A percentile compares a stretch with the other conserved stretches of the same genome.
Conservation (phyloP, 352 stramenopile species). For the Phytopythium mirpurense region DNA sequence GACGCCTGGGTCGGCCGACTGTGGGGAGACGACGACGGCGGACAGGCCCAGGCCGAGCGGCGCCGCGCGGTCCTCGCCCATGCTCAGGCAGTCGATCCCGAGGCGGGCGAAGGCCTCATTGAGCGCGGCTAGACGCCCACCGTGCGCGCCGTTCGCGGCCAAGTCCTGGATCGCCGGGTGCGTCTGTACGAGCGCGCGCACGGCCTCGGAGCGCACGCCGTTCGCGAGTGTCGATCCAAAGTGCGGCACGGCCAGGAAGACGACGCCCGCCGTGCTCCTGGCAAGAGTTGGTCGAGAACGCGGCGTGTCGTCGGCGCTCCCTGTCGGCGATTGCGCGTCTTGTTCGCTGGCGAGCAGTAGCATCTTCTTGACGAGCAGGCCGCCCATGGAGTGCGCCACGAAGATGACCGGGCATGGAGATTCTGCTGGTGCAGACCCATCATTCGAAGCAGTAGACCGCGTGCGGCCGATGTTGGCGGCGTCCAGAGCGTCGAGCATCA, state of each 20-base stretch:
- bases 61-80: slow-evolving; percentile 51
- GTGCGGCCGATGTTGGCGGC: slow-evolving; percentile 52
- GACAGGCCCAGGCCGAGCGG: slow-evolving; percentile 67
- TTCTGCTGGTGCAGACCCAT: not conserved
- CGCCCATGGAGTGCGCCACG: slow-evolving; percentile 86
- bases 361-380: slow-evolving; percentile 85
- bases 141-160: slow-evolving; percentile 25
- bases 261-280: slow-evolving; percentile 43
- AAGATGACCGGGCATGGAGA: slow-evolving; percentile 61
- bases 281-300: slow-evolving; percentile 14
- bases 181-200: slow-evolving; percentile 64
- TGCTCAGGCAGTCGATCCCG: slow-evolving; percentile 65
- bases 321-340: too few species aligned
- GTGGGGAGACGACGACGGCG: slow-evolving; percentile 68
- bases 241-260: slow-evolving; percentile 82
- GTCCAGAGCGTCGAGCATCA: slow-evolving; percentile 72
- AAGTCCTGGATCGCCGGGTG: slow-evolving; percentile 76
- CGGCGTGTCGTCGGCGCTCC: slow-evolving; percentile 1
- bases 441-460: slow-evolving; percentile 4
- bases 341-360: slow-evolving; percentile 39
- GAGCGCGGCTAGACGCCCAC: slow-evolving; percentile 52
- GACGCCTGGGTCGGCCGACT: slow-evolving; percentile 68
- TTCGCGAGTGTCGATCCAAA: slow-evolving; percentile 77
- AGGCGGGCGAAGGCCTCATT: slow-evolving; percentile 68
- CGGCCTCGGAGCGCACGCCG: slow-evolving; percentile 52